These are phyloP conservation scores for Rhizomucor miehei DNA, from an alignment of 371 early-diverging fungal genomes.

Conservation along the genomic window DNA sequence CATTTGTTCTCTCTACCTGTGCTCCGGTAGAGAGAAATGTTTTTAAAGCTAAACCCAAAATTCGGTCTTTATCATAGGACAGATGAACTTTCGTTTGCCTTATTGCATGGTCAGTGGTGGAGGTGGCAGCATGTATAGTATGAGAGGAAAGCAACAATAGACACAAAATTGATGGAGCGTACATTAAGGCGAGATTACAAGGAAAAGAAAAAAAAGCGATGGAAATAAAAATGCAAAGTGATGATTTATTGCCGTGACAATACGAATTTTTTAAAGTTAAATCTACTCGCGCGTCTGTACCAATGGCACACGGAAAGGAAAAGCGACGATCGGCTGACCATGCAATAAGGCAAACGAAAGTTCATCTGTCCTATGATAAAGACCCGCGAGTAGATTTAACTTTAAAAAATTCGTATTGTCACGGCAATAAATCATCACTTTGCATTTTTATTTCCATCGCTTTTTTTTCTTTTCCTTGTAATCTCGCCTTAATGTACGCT, in stretches of 20 bases:
- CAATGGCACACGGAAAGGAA: slow-evolving; percentile 7
- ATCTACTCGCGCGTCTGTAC: background rate
- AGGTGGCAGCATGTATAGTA: background rate
- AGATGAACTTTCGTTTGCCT: slow-evolving; percentile 10
- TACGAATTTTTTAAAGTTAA: too few species aligned
- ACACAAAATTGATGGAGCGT: background rate
- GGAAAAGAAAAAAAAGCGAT: slow-evolving; percentile 4
- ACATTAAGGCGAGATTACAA: too few species aligned
- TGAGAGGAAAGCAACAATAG: background rate
- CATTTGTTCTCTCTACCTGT: too few species aligned
- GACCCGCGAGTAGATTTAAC: too few species aligned
- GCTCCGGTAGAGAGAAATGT: too few species aligned
- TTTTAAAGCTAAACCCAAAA: too few species aligned
- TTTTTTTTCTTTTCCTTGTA: slow-evolving; percentile 1
- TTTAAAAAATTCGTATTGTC: too few species aligned
- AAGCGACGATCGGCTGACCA: background rate
- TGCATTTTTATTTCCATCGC: background rate
- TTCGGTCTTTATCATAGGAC: too few species aligned
- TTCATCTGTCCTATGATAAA: background rate
- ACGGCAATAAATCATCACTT: background rate
- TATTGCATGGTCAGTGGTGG: slow-evolving; percentile 8
- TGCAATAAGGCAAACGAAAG: background rate
- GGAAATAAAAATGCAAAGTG: background rate
- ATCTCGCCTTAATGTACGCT: too few species aligned
- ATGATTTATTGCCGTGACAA: too few species aligned